A percentile compares a stretch with the other conserved stretches of the same genome.
Conservation (phyloP, 495 filamentous ascomycete species). For the Apodospora peruviana region DNA sequence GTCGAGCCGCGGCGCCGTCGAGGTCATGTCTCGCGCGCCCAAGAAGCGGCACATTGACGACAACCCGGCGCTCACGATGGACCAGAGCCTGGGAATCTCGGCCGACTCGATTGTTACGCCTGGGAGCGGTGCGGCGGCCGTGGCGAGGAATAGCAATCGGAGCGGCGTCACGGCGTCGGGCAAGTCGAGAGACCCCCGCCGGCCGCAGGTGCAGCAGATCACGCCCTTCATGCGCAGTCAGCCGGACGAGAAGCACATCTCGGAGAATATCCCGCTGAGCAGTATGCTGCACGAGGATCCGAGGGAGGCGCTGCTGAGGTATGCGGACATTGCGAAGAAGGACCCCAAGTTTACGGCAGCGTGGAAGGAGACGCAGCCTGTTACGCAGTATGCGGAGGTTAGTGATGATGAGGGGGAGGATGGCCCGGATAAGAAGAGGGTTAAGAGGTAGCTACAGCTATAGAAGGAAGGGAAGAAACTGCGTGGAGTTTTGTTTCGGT, state of each 20-base stretch:
- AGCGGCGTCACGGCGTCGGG: slow-evolving; percentile 74
- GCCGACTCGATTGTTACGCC: slow-evolving; percentile 75
- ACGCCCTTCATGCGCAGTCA: slow-evolving; percentile 91
- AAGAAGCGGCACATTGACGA: slow-evolving; percentile 95
- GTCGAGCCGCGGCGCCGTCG: slow-evolving; percentile 75
- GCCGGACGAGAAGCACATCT: slow-evolving; percentile 85
- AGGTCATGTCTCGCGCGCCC: slow-evolving; percentile 87
- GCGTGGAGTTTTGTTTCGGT: too few relatives aligned
- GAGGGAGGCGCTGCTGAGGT: slow-evolving; percentile 86
- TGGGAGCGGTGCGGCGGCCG: slow-evolving; percentile 42
- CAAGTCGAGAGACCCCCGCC: slow-evolving; percentile 66
- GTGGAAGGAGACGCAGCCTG: slow-evolving; percentile 89
- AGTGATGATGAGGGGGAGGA: slow-evolving; percentile 81
- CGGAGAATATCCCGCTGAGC: slow-evolving; percentile 79
- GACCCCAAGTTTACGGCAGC: slow-evolving; percentile 91
- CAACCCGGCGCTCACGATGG: slow-evolving; percentile 76
- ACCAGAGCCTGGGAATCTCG: slow-evolving; percentile 69
- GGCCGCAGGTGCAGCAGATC: slow-evolving; percentile 74
- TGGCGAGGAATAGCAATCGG: slow-evolving; percentile 29
- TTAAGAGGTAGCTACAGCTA: slow-evolving; percentile 34
- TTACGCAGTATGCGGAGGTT: slow-evolving; percentile 85
- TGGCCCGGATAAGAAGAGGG: slow-evolving; percentile 62
- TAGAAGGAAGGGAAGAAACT: not conserved
- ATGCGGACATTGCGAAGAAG: slow-evolving; percentile 89
- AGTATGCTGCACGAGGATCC: slow-evolving; percentile 98